These are phyloP conservation scores for Hymenoscyphus fructigenus DNA, from an alignment of 2,329 filamentous ascomycete genomes.

Conservation along the genomic window DNA sequence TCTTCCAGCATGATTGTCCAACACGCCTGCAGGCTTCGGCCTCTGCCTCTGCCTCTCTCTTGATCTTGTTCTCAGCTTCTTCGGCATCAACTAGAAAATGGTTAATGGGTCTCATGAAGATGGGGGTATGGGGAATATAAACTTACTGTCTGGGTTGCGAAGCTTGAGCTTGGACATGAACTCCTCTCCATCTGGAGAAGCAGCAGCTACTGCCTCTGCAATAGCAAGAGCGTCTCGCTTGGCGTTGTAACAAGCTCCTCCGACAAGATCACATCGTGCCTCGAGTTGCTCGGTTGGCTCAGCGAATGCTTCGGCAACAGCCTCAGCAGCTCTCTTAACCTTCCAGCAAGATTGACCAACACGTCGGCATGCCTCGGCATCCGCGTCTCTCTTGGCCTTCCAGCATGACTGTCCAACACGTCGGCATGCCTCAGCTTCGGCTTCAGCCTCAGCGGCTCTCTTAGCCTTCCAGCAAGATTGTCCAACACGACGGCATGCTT, in stretches of 20 bases:
- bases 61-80: conserved; percentile 30
- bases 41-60: conserved; percentile 19
- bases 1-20: conserved; percentile 25
- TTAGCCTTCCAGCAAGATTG: conserved; percentile 28
- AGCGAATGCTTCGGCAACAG: conserved; percentile 24
- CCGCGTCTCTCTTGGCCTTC: conserved; percentile 28
- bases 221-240: conserved; percentile 34
- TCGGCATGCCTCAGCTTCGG: conserved; percentile 23
- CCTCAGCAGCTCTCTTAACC: conserved; percentile 5
- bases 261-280: conserved; percentile 12
- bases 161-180: neutral
- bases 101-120: neutral
- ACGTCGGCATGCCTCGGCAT: conserved; percentile 15
- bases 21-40: conserved; percentile 16
- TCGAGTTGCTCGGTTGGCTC: conserved; percentile 5
- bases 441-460: conserved; percentile 24
- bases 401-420: conserved; percentile 19
- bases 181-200: neutral
- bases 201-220: conserved; percentile 27
- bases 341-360: conserved; percentile 32
- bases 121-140: neutral
- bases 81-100: conserved; percentile 16
- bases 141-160: conserved; percentile 4
- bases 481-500: conserved; percentile 23
- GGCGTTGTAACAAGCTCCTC: conserved; percentile 31